A percentile compares a stretch with the other conserved stretches of the same genome.
Conservation (phyloP, 495 filamentous ascomycete genomes). For the Penicillium samsonianum region DNA sequence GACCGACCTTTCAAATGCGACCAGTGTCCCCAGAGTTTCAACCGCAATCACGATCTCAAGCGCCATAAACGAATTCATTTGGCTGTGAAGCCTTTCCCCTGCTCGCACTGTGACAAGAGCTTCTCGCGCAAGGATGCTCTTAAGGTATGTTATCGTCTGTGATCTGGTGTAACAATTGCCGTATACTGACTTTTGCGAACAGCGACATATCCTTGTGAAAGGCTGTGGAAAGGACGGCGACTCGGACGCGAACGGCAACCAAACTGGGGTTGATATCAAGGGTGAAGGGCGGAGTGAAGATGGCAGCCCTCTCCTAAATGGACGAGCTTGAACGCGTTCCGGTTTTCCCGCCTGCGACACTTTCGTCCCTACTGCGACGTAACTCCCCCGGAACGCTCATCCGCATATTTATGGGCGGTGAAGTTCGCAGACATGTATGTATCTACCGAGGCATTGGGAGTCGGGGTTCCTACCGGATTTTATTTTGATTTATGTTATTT, state of each 20-base stretch:
- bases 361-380: neutral
- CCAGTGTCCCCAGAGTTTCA: constrained; percentile 89
- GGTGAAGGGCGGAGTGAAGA: constrained; percentile 29
- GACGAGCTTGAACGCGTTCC: constrained; percentile 15
- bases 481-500: constrained; percentile 21
- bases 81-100: constrained; percentile 94
- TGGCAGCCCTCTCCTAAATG: constrained; percentile 28
- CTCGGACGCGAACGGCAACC: constrained; percentile 21
- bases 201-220: constrained; percentile 94
- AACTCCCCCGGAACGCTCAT: constrained; percentile 1
- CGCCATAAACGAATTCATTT: constrained; percentile 94
- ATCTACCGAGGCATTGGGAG: constrained; percentile 26
- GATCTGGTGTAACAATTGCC: constrained; percentile 5
- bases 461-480: constrained; percentile 14
- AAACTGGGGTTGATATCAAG: constrained; percentile 18
- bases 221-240: constrained; percentile 69
- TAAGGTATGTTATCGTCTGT: constrained; percentile 67
- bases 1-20: constrained; percentile 96
- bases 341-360: constrained; percentile 17
- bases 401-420: constrained; percentile 17
- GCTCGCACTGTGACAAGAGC: constrained; percentile 89
- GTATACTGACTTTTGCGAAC: constrained; percentile 17
- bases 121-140: constrained; percentile 96
- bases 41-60: constrained; percentile 95
- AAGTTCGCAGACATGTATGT: constrained; percentile 14